Evolutionary conservation across 228 moss, liverwort and hornwort genomes (phyloP).

Genomic region (Sphagnum magellanicum): DNA sequence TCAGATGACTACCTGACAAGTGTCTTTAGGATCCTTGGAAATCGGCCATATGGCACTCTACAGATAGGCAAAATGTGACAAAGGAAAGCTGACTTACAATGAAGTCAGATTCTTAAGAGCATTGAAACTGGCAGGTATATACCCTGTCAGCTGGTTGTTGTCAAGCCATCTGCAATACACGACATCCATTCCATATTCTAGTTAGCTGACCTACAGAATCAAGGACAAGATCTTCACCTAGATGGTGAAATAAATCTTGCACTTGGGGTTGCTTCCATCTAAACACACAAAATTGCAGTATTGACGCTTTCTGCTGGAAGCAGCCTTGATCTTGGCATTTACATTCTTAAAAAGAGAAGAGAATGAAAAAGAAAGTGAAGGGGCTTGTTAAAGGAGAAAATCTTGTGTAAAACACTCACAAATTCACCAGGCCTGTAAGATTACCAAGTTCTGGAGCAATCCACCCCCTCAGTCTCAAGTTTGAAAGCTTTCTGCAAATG

Average conservation of each 20-base stretch:
- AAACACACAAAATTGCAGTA: not conserved
- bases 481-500: constrained; percentile 29
- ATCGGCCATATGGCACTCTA: not conserved
- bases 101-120: constrained; percentile 29
- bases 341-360: not conserved
- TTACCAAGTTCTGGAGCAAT: constrained; percentile 25
- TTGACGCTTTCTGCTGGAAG: not conserved
- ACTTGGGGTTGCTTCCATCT: not conserved
- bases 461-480: constrained; percentile 20
- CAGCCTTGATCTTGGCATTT: not conserved
- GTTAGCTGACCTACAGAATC: not conserved
- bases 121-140: constrained; percentile 29
- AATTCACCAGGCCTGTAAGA: constrained; percentile 21
- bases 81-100: constrained; percentile 13
- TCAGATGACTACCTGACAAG: not conserved
- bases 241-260: not conserved
- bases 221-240: not conserved
- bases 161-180: constrained; percentile 31
- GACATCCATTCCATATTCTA: not conserved
- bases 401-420: constrained; percentile 14
- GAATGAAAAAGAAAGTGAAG: too few species aligned
- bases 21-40: not conserved
- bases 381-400: not conserved
- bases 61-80: not conserved
- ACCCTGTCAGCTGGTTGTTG: constrained; percentile 30